Evolutionary conservation across 495 filamentous ascomycete genomes (phyloP).

Genomic region (Entonaema liquescens): DNA sequence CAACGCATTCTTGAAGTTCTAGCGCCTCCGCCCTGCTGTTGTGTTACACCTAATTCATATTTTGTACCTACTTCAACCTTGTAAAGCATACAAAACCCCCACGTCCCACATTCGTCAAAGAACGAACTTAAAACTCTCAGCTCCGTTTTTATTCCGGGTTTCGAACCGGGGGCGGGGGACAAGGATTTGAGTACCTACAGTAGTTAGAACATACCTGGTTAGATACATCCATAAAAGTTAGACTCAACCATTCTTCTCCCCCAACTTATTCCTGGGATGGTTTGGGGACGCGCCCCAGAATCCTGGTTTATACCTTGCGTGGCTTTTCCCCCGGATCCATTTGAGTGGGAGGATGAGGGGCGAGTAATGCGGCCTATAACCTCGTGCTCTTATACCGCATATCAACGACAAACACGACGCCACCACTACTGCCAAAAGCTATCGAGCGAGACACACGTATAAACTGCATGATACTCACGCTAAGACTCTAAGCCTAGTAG

Average conservation of each 20-base stretch:
- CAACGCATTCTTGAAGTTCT: neutral
- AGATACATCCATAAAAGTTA: neutral
- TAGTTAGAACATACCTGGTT: neutral
- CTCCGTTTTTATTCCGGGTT: conserved; percentile 1
- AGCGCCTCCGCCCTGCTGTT: neutral
- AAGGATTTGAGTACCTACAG: neutral
- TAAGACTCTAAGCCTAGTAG: neutral
- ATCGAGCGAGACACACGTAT: conserved; percentile 6
- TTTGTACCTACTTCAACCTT: neutral
- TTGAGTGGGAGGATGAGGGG: conserved; percentile 14
- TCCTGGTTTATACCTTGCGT: conserved; percentile 13
- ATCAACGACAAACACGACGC: conserved; percentile 36
- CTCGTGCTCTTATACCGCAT: conserved; percentile 31
- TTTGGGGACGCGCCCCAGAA: conserved; percentile 18
- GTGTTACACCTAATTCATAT: neutral
- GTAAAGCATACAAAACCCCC: neutral
- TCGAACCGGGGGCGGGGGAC: neutral
- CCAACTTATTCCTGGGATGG: conserved; percentile 21
- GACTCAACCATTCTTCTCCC: neutral
- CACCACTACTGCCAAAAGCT: conserved; percentile 23
- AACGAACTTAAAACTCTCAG: neutral
- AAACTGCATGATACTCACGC: conserved; percentile 14
- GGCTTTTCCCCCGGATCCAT: conserved; percentile 27
- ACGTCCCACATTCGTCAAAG: neutral
- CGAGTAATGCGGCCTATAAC: conserved; percentile 15